Evolutionary conservation across 2,329 filamentous ascomycete species (phyloP).

Genomic region (Lasiodiplodia theobromae): DNA sequence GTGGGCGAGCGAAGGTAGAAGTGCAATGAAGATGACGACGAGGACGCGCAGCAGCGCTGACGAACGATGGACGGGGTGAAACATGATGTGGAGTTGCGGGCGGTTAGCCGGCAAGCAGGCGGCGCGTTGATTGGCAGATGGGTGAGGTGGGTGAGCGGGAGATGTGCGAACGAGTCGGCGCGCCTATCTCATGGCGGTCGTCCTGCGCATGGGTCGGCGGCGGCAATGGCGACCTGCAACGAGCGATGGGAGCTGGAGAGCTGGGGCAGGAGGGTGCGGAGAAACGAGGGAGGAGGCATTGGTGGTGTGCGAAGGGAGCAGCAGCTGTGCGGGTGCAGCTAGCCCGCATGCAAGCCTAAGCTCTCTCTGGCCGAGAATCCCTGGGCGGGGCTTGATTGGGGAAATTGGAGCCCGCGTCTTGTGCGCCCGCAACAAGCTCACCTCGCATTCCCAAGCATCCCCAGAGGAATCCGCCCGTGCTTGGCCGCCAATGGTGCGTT

Average conservation of each 20-base stretch:
- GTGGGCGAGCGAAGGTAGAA: not conserved
- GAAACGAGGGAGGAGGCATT: constrained; percentile 8
- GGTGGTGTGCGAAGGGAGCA: constrained; percentile 8
- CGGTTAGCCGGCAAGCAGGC: constrained; percentile 1
- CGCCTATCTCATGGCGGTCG: constrained; percentile 23
- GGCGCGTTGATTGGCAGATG: constrained; percentile 11
- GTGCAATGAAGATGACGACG: not conserved
- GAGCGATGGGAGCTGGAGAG: not conserved
- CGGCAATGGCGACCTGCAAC: constrained; percentile 4
- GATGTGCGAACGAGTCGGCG: constrained; percentile 9
- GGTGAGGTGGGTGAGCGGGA: not conserved
- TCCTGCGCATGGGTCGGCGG: no score
- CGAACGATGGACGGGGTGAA: constrained; percentile 17
- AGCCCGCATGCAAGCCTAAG: not conserved
- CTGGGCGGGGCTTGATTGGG: constrained; percentile 21
- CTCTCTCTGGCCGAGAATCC: not conserved
- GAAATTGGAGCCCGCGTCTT: constrained; percentile 19
- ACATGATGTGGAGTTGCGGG: constrained; percentile 17
- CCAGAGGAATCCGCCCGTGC: not conserved
- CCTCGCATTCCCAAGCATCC: constrained; percentile 13
- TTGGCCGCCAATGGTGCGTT: not conserved
- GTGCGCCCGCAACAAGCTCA: constrained; percentile 14
- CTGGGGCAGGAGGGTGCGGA: not conserved
- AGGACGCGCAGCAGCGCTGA: constrained; percentile 14
- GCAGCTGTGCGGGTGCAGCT: not conserved